Base-by-base conservation (phyloP, 805 yeast species). In the Torulaspora quercuum region DNA sequence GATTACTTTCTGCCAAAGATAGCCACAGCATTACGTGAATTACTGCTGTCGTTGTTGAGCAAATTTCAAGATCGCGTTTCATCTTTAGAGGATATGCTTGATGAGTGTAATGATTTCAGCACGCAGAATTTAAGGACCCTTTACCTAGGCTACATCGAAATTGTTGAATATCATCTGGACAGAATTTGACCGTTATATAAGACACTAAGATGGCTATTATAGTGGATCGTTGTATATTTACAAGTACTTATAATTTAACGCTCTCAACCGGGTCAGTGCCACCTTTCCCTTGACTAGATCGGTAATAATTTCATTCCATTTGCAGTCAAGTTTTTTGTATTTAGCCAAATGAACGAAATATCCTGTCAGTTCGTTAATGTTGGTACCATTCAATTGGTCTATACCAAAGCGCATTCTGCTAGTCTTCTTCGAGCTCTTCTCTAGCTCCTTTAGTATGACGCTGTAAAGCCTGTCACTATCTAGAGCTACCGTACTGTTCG, bases 291-390 rank as follows among this genome's bases (percentile, higher is more conserved):
- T 66, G 3, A 80, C 72, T 57, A 82, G 57, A 6, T 59, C 50
- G 15, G 61, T 51, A 26, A 82, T 50, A 41, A 73, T 62, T 19
- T 53, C 52, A 54, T 81, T 81, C 29, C 69, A 62, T 1, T 70
- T 70, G 1, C 80, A 72, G 1, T 63, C 49, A 1, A 67, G 30
- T 1, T 66, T 62, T 27, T 63, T 59, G 37, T 60, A 55, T 18
- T 50, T 45, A 2, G 82, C 90, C 40, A 73, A 61, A 10, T 52
- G 49, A 2, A 69, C 74, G 23, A 86, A 67, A 49, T 74, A 80
- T 1, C 92, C 94, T 47, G 80, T 85, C 24, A 83, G 73, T 50
- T 70, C 77, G 39, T 74, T 77, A 11, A 84, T 70, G 52, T 84
- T 89, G 0, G 86, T 78, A 7, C 57, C 59, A 31, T 65, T 67